Conservation (phyloP, 345 rosid species). For the Aegle marmelos region DNA sequence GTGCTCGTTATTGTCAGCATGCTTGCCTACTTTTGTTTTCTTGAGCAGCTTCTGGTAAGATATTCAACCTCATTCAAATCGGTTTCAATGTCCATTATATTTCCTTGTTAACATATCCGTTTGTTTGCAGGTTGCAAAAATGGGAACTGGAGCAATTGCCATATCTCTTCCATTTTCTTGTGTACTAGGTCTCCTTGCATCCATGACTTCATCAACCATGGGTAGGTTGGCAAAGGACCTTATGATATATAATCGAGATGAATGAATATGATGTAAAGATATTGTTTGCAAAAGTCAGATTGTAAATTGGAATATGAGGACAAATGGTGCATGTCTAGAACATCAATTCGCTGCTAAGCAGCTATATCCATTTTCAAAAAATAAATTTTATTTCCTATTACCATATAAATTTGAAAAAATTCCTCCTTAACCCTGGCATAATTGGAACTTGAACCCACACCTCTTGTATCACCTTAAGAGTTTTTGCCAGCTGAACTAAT, state of each 20-base stretch:
- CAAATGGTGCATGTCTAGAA: not conserved
- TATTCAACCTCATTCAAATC: not conserved
- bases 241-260: not conserved
- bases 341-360: not conserved
- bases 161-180: conserved; percentile 92
- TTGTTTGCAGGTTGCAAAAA: conserved; percentile 55
- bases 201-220: conserved; percentile 90
- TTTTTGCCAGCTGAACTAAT: not conserved
- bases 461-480: not conserved
- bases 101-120: not conserved
- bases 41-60: conserved; percentile 88
- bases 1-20: conserved; percentile 80
- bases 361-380: not conserved
- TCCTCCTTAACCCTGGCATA: not conserved
- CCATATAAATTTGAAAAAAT: too few relatives aligned
- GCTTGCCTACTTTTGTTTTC: conserved; percentile 91
- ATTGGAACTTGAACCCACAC: not conserved
- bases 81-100: not conserved
- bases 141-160: conserved; percentile 86
- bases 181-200: conserved; percentile 74
- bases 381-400: not conserved
- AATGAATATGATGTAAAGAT: not conserved
- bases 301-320: not conserved
- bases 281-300: not conserved
- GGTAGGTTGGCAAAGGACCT: conserved; percentile 42